A percentile compares a stretch with the other conserved stretches of the same genome.
Evolutionary conservation across 805 yeast species (phyloP).

Genomic region (Pichia ethanolica): DNA sequence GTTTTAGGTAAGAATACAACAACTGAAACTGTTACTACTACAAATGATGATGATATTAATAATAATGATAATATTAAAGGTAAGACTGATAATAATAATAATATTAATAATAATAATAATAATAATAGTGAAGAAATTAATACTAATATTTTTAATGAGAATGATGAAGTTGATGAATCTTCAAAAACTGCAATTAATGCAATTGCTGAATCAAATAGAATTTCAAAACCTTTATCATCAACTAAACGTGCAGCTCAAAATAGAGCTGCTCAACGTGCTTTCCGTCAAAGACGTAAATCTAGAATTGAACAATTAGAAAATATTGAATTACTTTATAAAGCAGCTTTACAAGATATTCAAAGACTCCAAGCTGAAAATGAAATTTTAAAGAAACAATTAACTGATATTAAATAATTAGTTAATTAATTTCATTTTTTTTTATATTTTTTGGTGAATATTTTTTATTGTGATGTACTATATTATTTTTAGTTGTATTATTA

Average conservation of each 20-base stretch:
- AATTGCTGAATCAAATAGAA: neutral
- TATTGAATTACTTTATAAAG: slow-evolving; percentile 55
- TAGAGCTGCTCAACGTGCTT: slow-evolving; percentile 86
- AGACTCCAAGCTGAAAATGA: slow-evolving; percentile 62
- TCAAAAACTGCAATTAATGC: slow-evolving; percentile 1
- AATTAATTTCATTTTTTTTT: neutral
- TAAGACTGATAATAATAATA: neutral
- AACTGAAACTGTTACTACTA: neutral
- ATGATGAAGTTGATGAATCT: neutral
- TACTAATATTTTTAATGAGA: neutral
- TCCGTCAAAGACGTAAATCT: slow-evolving; percentile 75
- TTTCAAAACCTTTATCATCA: neutral
- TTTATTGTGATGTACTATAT: too few species aligned
- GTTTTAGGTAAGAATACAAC: neutral
- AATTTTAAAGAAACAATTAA: slow-evolving; percentile 56
- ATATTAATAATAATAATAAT: neutral
- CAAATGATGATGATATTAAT: neutral
- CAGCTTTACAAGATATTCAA: slow-evolving; percentile 57
- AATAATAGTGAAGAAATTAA: neutral
- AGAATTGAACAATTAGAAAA: slow-evolving; percentile 74
- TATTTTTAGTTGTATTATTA: too few species aligned
- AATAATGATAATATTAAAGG: neutral
- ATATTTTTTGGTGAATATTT: neutral
- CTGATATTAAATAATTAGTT: neutral
- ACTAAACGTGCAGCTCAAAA: slow-evolving; percentile 88